Base-by-base conservation (phyloP, 768 basidiomycete species). In the Pulveroboletus sp. region DNA sequence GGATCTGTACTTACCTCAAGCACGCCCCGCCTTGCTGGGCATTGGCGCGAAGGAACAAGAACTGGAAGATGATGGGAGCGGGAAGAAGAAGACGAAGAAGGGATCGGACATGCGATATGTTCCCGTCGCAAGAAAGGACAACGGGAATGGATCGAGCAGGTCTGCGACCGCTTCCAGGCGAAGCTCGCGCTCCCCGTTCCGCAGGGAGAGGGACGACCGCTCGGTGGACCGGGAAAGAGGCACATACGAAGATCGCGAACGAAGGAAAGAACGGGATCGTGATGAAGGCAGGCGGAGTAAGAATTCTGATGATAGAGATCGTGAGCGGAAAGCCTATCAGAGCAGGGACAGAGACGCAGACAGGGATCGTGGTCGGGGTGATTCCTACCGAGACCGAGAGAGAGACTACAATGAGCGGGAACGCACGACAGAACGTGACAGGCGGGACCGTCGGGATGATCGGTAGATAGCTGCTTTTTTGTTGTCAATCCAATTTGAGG, bases 11-110 rank as follows among this genome's bases (percentile, higher is more conserved):
- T 69, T 94, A 0, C 96, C 96, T 0, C 72, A 77, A 47, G 73
- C 88, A 2, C 78, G 96, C 14, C 93, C 95, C 0, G 85, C 93
- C 0, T 68, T 98, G 12, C 71, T 98, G 10, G 96, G 95, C 0
- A 86, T 99, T 24, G 94, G 96, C 2, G 96, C 96, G 3, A 98
- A 96, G 63, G 88, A 94, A 59, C 77, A 78, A 56, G 83, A 87
- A 59, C 75, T 79, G 1, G 76, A 80, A 5, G 86, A 90, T 49
- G 82, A 89, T 52, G 87, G 86, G 17, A 80, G 72, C 59, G 74
- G 65, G 64, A 80, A 74, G 70, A 78, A 73, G 61, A 76, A 69
- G 58, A 71, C 76, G 27, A 57, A 53, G 26, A 57, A 53, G 26
- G 48, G 58, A 6, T 78, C 79, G 4, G 89, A 91, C 47, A 82